Evolutionary conservation across 805 yeast genomes (phyloP), one percentile per base, ranked within the genome.

Genomic region (Spathaspora hagerdaliae): DNA sequence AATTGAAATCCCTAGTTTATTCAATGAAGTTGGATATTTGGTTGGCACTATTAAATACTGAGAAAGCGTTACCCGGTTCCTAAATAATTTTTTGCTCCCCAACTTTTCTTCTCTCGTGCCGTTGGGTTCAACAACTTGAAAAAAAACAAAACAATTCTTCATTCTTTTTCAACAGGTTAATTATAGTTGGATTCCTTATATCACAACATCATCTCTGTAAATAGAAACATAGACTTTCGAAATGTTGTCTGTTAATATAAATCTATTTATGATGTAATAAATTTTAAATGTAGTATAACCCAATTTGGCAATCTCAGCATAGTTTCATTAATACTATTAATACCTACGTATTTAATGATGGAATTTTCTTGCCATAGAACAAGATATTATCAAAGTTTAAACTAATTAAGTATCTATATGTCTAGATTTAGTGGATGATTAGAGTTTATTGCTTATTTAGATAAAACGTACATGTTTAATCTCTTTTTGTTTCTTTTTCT

Each of bases 291-390:
- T 19, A 19, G 24, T 19, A 19, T 19, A 19, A 19, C 24, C 24
- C 24, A 42, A 31, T 36, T 46, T 63, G 72, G 74, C 73, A 67
- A 64, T 58, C 69, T 67, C 57, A 67, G 74, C 75, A 70, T 70
- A 70, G 75, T 70, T 68, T 70, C 75, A 66, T 69, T 61, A 51
- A 63, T 64, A 61, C 63, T 44, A 15, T 31, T 40, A 32, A 44
- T 24, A 36, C 42, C 59, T 53, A 54, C 67, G 71, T 65, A 64
- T 62, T 56, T 48, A 65, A 69, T 67, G 75, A 69, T 69, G 75
- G 75, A 68, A 65, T 62, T 64, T 61, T 51, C 58, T 65, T 69
- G 75, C 73, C 75, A 61, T 44, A 69, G 61, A 69, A 36, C 50
- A 42, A 53, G 49, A 27, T 27, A 11, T 52, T 19, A 19, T 19